Evolutionary conservation across 306 rosid species (phyloP), one percentile per base, ranked within the genome.

Genomic region (Malus domestica): DNA sequence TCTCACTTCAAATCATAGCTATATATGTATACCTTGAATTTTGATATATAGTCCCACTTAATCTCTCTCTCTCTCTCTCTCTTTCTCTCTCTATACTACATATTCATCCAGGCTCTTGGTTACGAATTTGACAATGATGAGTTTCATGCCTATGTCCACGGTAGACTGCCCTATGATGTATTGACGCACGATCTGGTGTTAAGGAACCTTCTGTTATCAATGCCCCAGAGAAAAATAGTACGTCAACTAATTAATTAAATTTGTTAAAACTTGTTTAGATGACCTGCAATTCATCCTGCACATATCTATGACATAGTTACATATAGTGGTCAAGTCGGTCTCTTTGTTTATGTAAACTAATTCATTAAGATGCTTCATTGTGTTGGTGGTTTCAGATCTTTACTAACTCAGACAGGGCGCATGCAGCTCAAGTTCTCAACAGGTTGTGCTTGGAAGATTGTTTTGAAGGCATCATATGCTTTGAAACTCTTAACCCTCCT

Each of bases 141-240:
- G 75, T 93, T 83, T 71, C 98, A 90, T 80, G 89, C 88, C 38
- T 84, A 81, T 16, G 93, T 84, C 75, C 98, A 93, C 73, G 97
- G 97, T 70, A 78, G 86, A 70, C 82, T 93, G 79, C 98, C 98
- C 61, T 90, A 93, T 13, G 90, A 89, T 61, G 82, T 71, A 38
- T 75, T 90, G 77, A 89, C 87, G 84, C 89, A 91, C 10, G 97
- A 93, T 78, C 84, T 84, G 49, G 82, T 89, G 61, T 78, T 93
- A 65, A 90, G 91, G 89, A 90, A 87, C 83, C 93, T 93, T 80
- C 92, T 93, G 58, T 78, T 89, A 68, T 90, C 97, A 72, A 83
- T 93, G 90, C 95, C 96, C 67, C 98, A 93, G 84, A 86, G 88
- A 13, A 93, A 93, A 93, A 83, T 90, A 71, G 98, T 93, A 89